These are phyloP conservation scores for Alternaria angustiovoidea DNA, from an alignment of 2,329 filamentous ascomycete species.

Conservation along the genomic window DNA sequence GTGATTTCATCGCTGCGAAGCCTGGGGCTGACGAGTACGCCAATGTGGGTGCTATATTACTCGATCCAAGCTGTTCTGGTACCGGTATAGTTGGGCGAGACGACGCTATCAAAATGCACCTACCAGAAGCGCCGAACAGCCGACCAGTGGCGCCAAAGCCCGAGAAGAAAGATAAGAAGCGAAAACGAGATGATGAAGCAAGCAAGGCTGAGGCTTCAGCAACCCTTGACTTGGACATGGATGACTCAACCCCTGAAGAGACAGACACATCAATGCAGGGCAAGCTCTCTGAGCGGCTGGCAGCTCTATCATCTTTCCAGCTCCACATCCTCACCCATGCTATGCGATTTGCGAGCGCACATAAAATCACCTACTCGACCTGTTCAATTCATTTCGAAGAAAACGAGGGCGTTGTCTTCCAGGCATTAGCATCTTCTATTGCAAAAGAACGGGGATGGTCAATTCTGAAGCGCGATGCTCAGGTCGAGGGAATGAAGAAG, in stretches of 20 bases:
- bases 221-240: conserved; percentile 34
- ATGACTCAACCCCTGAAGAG: conserved; percentile 51
- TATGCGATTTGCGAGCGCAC: conserved; percentile 73
- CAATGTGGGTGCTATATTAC: conserved; percentile 79
- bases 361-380: conserved; percentile 87
- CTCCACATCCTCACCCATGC: conserved; percentile 83
- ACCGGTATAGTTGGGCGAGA: conserved; percentile 93
- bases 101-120: conserved; percentile 70
- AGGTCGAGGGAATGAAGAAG: conserved; percentile 76
- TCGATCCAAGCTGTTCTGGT: conserved; percentile 95
- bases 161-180: conserved; percentile 42
- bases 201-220: conserved; percentile 14
- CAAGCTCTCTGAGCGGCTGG: conserved; percentile 64
- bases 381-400: conserved; percentile 89
- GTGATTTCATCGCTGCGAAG: conserved; percentile 83
- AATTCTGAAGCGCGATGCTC: conserved; percentile 74
- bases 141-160: conserved; percentile 32
- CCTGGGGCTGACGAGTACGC: conserved; percentile 68
- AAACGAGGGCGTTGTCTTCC: conserved; percentile 84
- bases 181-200: conserved; percentile 36
- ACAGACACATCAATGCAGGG: conserved; percentile 50
- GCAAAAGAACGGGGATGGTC: conserved; percentile 77
- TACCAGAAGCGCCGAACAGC: conserved; percentile 53
- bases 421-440: conserved; percentile 72
- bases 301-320: conserved; percentile 82